These are phyloP conservation scores for Papiliotrema flavescens DNA, from an alignment of 1,284 basidiomycete genomes.

Conservation along the genomic window DNA sequence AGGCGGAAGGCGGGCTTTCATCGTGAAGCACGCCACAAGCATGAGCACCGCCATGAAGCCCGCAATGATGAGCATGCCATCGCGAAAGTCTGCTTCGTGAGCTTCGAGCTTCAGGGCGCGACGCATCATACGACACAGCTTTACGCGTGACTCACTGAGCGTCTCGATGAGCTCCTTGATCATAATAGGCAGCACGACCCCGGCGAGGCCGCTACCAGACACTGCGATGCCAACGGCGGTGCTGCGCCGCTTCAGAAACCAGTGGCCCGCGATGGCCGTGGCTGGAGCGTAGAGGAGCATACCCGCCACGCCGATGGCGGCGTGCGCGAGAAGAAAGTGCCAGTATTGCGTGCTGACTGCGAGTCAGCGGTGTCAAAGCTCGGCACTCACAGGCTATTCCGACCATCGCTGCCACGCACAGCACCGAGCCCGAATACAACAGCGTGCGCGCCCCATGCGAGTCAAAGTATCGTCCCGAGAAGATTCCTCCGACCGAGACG, in stretches of 20 bases:
- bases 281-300: constrained; percentile 40
- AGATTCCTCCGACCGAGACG: constrained; percentile 31
- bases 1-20: constrained; percentile 41
- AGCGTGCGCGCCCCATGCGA: constrained; percentile 34
- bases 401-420: constrained; percentile 28
- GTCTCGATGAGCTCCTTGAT: constrained; percentile 32
- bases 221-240: constrained; percentile 43
- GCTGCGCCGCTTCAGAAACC: constrained; percentile 39
- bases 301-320: constrained; percentile 36
- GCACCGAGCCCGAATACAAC: constrained; percentile 22
- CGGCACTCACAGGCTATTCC: constrained; percentile 40
- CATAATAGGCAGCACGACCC: constrained; percentile 45
- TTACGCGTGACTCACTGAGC: constrained; percentile 15
- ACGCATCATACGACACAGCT: constrained; percentile 10
- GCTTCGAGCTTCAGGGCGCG: not conserved
- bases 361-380: not conserved
- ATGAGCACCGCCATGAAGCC: constrained; percentile 41
- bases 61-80: constrained; percentile 40
- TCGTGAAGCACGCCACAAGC: constrained; percentile 36
- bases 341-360: constrained; percentile 42
- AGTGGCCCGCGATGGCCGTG: constrained; percentile 41
- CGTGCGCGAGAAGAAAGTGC: constrained; percentile 43
- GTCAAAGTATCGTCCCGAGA: constrained; percentile 43
- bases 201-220: constrained; percentile 39
- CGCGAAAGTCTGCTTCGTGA: constrained; percentile 30